phyloP scores from a whole-genome alignment of 2,329 filamentous ascomycete species.

The Cladosporium cucumerinum region DNA sequence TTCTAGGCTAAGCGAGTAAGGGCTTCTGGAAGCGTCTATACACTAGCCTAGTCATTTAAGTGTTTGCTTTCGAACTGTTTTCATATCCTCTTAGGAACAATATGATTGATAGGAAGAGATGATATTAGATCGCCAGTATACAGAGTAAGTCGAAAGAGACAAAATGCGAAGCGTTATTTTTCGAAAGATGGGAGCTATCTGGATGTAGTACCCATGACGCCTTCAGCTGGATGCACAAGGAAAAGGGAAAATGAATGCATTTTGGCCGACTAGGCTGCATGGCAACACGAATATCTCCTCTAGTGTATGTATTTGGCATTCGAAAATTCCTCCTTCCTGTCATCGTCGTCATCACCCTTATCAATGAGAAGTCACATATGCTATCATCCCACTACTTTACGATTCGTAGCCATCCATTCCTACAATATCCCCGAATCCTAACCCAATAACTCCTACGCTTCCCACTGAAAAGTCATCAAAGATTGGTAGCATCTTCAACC shows the following conservation, averaged over 20 bases:
- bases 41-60: background rate
- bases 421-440: background rate
- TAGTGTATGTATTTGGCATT: background rate
- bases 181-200: no score
- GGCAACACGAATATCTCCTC: background rate
- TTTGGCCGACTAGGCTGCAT: background rate
- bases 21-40: conserved; percentile 16
- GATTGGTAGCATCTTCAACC: background rate
- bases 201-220: background rate
- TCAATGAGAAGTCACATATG: background rate
- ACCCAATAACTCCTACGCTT: conserved; percentile 9
- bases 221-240: background rate
- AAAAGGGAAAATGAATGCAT: background rate
- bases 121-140: no score
- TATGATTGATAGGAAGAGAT: background rate
- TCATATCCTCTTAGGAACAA: background rate
- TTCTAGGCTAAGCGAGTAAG: background rate
- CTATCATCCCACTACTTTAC: background rate
- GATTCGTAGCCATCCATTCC: background rate
- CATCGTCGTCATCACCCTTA: background rate
- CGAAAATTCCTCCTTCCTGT: background rate
- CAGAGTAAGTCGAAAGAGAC: no score
- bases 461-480: background rate
- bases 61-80: background rate
- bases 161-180: no score